Evolutionary conservation across 257 asterid species (phyloP).

Genomic region (Capsicum pubescens): DNA sequence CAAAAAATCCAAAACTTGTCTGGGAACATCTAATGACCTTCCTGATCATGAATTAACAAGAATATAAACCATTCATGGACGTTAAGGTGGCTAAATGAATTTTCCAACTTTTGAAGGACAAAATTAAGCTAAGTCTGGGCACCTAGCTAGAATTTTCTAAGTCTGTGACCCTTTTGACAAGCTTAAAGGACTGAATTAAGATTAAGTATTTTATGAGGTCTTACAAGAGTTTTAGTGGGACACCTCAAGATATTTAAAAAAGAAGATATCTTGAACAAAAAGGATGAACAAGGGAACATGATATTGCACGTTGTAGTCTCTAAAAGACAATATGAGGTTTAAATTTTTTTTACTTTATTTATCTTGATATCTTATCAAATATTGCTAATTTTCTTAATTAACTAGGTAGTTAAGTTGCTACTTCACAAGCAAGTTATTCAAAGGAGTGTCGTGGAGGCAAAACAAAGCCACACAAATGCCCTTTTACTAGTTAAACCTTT

Average conservation of each 20-base stretch:
- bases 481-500: background rate
- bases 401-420: slow-evolving; percentile 32
- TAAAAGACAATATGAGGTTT: slow-evolving; percentile 38
- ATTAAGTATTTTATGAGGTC: too few relatives aligned
- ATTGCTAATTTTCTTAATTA: background rate
- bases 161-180: too few relatives aligned
- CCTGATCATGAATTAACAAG: too few relatives aligned
- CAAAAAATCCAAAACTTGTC: too few relatives aligned
- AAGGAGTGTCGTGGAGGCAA: slow-evolving; percentile 24
- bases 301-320: slow-evolving; percentile 57
- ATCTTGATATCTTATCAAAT: background rate
- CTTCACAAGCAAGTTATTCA: background rate
- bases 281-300: slow-evolving; percentile 52
- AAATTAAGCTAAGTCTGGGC: too few relatives aligned
- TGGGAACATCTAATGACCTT: too few relatives aligned
- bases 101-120: too few relatives aligned
- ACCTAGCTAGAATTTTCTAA: too few relatives aligned
- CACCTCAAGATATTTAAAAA: background rate
- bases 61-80: too few relatives aligned
- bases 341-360: background rate
- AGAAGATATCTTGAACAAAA: slow-evolving; percentile 37
- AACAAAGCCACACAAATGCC: background rate
- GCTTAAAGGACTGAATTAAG: too few relatives aligned
- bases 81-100: too few relatives aligned
- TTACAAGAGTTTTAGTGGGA: slow-evolving; percentile 35